Evolutionary conservation across 768 basidiomycete species (phyloP).

Genomic region (Lactarius hengduanensis): DNA sequence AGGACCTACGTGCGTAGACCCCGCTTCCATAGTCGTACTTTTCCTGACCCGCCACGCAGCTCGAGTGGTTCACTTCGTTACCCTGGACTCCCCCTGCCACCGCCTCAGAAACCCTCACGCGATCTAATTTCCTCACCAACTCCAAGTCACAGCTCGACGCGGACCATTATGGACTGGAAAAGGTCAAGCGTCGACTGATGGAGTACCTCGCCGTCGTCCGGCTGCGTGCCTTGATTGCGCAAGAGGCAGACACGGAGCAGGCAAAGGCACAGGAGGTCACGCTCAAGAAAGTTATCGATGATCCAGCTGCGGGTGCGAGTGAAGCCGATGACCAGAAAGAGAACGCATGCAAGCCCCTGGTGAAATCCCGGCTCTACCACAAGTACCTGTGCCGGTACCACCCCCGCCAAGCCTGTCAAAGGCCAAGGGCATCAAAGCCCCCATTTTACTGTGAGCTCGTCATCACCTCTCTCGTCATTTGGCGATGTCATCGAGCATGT

Average conservation of each 20-base stretch:
- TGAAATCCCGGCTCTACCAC: constrained; percentile 15
- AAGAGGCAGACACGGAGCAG: constrained; percentile 20
- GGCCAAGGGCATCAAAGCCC: constrained; percentile 58
- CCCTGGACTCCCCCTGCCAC: constrained; percentile 69
- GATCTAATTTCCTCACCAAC: constrained; percentile 58
- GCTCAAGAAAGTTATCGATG: constrained; percentile 27
- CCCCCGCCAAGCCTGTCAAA: constrained; percentile 9
- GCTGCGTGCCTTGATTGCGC: constrained; percentile 35
- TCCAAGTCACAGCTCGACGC: constrained; percentile 81
- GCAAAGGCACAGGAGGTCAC: constrained; percentile 26
- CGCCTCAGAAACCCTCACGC: constrained; percentile 43
- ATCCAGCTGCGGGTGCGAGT: constrained; percentile 17
- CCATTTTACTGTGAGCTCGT: constrained; percentile 59
- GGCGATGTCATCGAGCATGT: constrained; percentile 5
- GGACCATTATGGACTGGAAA: constrained; percentile 93
- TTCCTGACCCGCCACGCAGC: constrained; percentile 41
- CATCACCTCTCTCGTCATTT: not conserved
- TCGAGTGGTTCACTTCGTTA: constrained; percentile 85
- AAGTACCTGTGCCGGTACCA: not conserved
- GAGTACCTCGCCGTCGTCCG: constrained; percentile 91
- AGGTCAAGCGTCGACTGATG: constrained; percentile 87
- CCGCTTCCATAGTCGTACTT: not conserved
- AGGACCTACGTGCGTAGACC: constrained; percentile 64
- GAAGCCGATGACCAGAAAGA: constrained; percentile 22
- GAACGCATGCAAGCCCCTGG: constrained; percentile 9